phyloP scores from a whole-genome alignment of 805 yeast genomes.

The Sugiyamaella mastotermitis region DNA sequence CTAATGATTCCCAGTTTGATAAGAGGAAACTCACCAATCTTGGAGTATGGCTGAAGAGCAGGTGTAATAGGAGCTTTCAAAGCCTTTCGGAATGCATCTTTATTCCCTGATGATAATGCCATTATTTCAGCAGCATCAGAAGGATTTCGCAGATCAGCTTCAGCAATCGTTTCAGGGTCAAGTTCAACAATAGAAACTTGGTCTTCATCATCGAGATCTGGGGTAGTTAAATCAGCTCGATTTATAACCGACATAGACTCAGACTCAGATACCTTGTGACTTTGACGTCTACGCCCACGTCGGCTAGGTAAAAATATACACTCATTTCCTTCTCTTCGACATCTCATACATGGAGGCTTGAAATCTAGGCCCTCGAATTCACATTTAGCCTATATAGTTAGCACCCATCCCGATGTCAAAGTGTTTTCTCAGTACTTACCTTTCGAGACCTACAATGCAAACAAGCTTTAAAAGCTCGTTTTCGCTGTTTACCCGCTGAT shows the following conservation, averaged over 20 bases:
- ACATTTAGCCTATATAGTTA: slow-evolving; percentile 51
- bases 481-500: too few species aligned
- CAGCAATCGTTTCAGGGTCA: slow-evolving; percentile 15
- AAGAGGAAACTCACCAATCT: slow-evolving; percentile 10
- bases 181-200: background rate
- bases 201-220: background rate
- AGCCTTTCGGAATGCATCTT: background rate
- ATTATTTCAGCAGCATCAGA: slow-evolving; percentile 20
- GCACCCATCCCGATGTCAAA: slow-evolving; percentile 29
- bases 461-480: slow-evolving; percentile 74
- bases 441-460: slow-evolving; percentile 76
- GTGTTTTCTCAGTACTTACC: slow-evolving; percentile 7
- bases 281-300: slow-evolving; percentile 37
- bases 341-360: slow-evolving; percentile 78
- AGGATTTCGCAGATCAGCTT: slow-evolving; percentile 16
- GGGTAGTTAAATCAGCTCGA: background rate
- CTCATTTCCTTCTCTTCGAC: slow-evolving; percentile 71
- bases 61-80: slow-evolving; percentile 1
- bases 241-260: background rate
- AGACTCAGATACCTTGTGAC: background rate
- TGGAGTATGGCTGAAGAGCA: too few species aligned
- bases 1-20: slow-evolving; percentile 12
- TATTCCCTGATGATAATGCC: slow-evolving; percentile 13
- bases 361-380: slow-evolving; percentile 67
- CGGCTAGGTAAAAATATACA: slow-evolving; percentile 61